Conservation (phyloP, 2,329 filamentous ascomycete genomes). For the Talaromyces verruculosus region DNA sequence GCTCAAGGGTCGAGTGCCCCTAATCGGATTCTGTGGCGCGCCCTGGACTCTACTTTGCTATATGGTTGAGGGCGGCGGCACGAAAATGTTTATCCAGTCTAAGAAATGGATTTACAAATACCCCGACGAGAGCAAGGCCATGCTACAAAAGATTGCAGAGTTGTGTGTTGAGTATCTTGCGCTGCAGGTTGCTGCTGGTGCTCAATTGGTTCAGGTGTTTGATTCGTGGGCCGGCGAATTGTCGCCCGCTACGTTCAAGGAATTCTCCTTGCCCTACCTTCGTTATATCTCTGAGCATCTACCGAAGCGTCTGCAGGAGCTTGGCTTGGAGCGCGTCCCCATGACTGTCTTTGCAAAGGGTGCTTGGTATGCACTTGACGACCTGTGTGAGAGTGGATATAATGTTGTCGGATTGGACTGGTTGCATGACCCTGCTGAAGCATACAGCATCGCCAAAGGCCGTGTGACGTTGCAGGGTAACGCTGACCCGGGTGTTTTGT, state of each 20-base stretch:
- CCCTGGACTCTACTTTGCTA: slow-evolving; percentile 98
- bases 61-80: slow-evolving; percentile 97
- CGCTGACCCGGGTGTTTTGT: slow-evolving; percentile 88
- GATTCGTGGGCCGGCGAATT: slow-evolving; percentile 98
- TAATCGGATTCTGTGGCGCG: slow-evolving; percentile 95
- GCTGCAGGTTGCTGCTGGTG: slow-evolving; percentile 86
- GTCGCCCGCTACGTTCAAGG: slow-evolving; percentile 76
- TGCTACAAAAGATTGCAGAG: slow-evolving; percentile 89
- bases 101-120: slow-evolving; percentile 98
- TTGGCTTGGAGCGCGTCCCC: slow-evolving; percentile 76
- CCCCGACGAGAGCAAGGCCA: slow-evolving; percentile 71
- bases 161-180: slow-evolving; percentile 94
- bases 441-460: slow-evolving; percentile 74
- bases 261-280: slow-evolving; percentile 84
- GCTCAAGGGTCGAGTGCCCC: slow-evolving; percentile 79
- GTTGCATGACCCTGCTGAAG: slow-evolving; percentile 84
- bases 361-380: slow-evolving; percentile 90
- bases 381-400: slow-evolving; percentile 84
- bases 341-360: slow-evolving; percentile 99
- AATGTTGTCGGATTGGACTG: slow-evolving; percentile 94
- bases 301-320: slow-evolving; percentile 69
- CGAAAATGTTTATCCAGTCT: slow-evolving; percentile 87
- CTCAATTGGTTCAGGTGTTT: slow-evolving; percentile 95
- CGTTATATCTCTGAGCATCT: slow-evolving; percentile 79
- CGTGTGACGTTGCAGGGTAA: slow-evolving; percentile 89